Conservation (phyloP, 495 filamentous ascomycete genomes). For the Neurospora sp. region DNA sequence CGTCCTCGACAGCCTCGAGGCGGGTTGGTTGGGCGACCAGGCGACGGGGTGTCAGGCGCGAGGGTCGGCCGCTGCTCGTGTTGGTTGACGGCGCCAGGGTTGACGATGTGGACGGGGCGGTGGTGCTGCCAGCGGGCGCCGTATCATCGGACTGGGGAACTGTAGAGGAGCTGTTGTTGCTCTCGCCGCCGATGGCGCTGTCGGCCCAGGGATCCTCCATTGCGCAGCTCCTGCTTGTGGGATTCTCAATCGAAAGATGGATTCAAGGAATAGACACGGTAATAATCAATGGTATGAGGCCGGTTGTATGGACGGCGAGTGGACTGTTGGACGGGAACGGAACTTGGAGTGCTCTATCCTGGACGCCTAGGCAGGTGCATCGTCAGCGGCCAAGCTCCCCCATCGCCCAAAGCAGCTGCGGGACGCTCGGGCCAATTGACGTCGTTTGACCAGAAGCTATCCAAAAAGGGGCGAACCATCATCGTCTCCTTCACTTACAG, state of each 20-base stretch:
- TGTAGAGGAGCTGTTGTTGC: neutral
- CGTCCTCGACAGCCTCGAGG: conserved; percentile 75
- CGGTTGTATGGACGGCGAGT: neutral
- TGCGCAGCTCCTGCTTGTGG: conserved; percentile 1
- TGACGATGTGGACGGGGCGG: conserved; percentile 8
- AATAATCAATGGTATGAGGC: neutral
- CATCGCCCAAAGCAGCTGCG: neutral
- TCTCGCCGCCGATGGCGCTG: conserved; percentile 8
- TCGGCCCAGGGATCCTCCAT: conserved; percentile 33
- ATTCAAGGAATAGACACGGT: neutral
- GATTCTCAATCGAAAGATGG: neutral
- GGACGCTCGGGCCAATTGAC: neutral
- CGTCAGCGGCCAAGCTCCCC: neutral
- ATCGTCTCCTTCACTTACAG: neutral
- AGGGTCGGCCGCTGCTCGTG: conserved; percentile 26
- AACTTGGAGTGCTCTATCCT: neutral
- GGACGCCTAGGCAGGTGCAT: neutral
- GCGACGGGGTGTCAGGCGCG: conserved; percentile 50
- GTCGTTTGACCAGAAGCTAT: neutral
- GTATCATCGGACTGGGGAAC: neutral
- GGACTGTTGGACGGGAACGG: neutral
- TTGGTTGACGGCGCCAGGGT: conserved; percentile 27
- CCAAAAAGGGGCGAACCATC: neutral
- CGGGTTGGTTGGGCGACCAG: conserved; percentile 72
- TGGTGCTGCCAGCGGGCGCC: neutral